phyloP scores from a whole-genome alignment of 73 alveolate genomes.

The Paramecium pentaurelia region DNA sequence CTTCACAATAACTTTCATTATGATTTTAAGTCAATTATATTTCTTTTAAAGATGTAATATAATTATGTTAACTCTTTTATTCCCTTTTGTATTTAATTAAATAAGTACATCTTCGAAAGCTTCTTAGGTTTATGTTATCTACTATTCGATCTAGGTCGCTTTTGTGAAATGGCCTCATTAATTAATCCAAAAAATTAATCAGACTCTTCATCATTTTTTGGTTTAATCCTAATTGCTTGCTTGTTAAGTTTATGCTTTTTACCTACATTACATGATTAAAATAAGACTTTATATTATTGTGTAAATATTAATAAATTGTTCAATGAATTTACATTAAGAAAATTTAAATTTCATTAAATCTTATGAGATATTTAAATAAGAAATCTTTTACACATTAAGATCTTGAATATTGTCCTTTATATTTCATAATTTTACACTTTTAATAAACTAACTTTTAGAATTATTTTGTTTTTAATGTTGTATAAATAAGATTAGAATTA shows the following conservation, averaged over 20 bases:
- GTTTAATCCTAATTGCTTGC: slow-evolving; percentile 19
- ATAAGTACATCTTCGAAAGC: background rate
- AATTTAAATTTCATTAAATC: background rate
- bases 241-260: background rate
- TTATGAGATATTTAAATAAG: background rate
- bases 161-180: background rate
- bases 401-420: background rate
- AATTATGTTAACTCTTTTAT: background rate
- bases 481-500: background rate
- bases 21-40: background rate
- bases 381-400: background rate
- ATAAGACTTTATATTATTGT: background rate
- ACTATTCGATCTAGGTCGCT: background rate
- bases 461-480: too few relatives aligned
- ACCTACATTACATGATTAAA: background rate
- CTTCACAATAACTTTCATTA: background rate
- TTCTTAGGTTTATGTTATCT: background rate
- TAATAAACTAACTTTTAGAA: background rate
- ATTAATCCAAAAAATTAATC: background rate
- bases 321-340: background rate
- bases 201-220: background rate
- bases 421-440: background rate
- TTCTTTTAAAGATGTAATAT: background rate
- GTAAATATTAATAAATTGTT: background rate
- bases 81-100: background rate